phyloP scores from a whole-genome alignment of 225 moss, liverwort and hornwort species.

The Thuidium tamariscinum region DNA sequence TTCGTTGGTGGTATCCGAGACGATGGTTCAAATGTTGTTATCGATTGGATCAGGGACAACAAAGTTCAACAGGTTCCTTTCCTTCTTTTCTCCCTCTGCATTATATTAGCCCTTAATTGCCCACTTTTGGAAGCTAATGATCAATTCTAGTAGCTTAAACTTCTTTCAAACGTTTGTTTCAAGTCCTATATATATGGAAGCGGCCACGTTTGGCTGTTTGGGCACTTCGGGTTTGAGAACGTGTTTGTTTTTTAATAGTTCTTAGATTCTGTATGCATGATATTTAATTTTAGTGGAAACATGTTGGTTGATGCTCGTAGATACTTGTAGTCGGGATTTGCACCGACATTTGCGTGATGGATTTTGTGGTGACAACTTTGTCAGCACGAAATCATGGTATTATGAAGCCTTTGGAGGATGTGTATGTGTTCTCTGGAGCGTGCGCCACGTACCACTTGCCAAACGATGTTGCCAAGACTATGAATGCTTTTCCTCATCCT shows the following conservation, averaged over 20 bases:
- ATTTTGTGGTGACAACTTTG: constrained; percentile 55
- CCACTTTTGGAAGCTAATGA: neutral
- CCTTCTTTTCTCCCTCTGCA: neutral
- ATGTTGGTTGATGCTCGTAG: constrained; percentile 19
- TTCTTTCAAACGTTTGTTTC: neutral
- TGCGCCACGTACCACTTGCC: constrained; percentile 74
- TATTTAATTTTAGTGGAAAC: neutral
- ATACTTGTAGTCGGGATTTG: constrained; percentile 80
- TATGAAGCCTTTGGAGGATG: constrained; percentile 52
- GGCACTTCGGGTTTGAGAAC: neutral
- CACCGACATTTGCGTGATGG: constrained; percentile 87
- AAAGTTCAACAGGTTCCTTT: constrained; percentile 48
- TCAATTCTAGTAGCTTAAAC: neutral
- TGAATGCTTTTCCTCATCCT: constrained; percentile 44
- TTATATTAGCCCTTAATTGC: neutral
- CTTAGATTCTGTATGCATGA: neutral
- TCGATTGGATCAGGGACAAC: constrained; percentile 62
- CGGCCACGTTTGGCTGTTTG: neutral
- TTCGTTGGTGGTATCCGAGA: constrained; percentile 63
- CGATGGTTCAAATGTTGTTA: constrained; percentile 66
- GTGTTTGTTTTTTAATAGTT: neutral
- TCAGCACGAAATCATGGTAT: constrained; percentile 83
- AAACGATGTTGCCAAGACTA: constrained; percentile 24
- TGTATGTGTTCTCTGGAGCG: constrained; percentile 53
- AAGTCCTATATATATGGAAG: neutral